Conservation (phyloP, 2,329 filamentous ascomycete species). For the Ophiostoma novo-ulmi region DNA sequence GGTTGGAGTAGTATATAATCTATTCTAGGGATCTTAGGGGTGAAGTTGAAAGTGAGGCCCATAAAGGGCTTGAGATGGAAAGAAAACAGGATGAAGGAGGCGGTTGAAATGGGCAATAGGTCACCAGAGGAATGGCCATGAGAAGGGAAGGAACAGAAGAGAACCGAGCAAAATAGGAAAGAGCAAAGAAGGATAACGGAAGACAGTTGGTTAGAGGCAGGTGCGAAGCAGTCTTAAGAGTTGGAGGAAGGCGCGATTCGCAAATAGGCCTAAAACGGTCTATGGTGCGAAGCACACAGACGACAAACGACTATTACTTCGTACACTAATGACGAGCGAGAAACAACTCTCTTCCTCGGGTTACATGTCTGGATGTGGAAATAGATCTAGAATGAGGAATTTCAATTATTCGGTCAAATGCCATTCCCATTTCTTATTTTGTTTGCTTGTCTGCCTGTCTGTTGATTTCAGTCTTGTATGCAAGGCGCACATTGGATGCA, state of each 20-base stretch:
- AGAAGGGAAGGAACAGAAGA: not conserved
- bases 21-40: not conserved
- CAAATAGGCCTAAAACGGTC: not conserved
- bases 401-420: no score
- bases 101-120: not conserved
- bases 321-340: not conserved
- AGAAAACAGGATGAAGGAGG: not conserved
- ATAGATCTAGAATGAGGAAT: not conserved
- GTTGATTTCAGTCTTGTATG: not conserved
- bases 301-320: not conserved
- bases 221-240: not conserved
- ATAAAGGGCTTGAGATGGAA: not conserved
- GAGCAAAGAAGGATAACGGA: not conserved
- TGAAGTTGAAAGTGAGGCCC: not conserved
- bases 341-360: not conserved
- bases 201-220: not conserved
- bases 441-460: not conserved
- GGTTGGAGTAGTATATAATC: not conserved
- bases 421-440: not conserved
- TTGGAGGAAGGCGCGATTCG: conserved; percentile 8
- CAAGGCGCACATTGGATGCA: conserved; percentile 9
- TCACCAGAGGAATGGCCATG: not conserved
- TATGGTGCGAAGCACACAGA: not conserved
- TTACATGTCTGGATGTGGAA: not conserved
- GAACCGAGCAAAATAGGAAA: not conserved